These are phyloP conservation scores for Xylariomycetidae sp. DNA, from an alignment of 2,329 filamentous ascomycete species.

Conservation along the genomic window DNA sequence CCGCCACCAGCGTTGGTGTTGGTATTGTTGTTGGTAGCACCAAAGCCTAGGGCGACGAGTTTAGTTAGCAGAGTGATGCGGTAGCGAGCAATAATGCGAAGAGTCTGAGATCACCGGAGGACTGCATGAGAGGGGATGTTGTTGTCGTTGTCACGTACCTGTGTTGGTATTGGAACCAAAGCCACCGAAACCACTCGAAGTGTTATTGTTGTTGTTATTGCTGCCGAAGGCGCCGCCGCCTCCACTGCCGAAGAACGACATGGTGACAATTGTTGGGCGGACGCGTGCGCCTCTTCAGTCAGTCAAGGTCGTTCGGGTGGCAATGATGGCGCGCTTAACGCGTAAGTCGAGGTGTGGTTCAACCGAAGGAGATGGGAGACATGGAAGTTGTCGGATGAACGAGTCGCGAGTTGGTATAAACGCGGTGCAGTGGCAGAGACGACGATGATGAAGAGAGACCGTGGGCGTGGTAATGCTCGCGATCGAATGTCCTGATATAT, in stretches of 20 bases:
- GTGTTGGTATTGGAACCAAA: constrained; percentile 43
- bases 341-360: constrained; percentile 18
- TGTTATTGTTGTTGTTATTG: constrained; percentile 46
- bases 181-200: constrained; percentile 51
- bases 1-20: constrained; percentile 27
- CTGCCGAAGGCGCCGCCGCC: constrained; percentile 52
- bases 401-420: constrained; percentile 8
- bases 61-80: constrained; percentile 14
- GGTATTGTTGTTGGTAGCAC: constrained; percentile 28
- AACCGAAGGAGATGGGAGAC: constrained; percentile 20
- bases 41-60: constrained; percentile 22
- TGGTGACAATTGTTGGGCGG: constrained; percentile 34
- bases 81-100: constrained; percentile 6
- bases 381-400: constrained; percentile 17
- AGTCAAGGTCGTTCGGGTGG: too few species aligned
- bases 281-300: too few species aligned
- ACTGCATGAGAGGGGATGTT: too few species aligned
- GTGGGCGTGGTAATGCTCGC: too few species aligned
- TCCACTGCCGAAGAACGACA: constrained; percentile 53
- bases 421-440: neutral
- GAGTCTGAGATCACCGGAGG: constrained; percentile 8
- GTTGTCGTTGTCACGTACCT: too few species aligned
- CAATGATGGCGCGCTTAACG: constrained; percentile 28
- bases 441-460: too few species aligned
- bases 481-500: too few species aligned